These are phyloP conservation scores for Candida yuanshanica DNA, from an alignment of 805 yeast species.

Conservation along the genomic window DNA sequence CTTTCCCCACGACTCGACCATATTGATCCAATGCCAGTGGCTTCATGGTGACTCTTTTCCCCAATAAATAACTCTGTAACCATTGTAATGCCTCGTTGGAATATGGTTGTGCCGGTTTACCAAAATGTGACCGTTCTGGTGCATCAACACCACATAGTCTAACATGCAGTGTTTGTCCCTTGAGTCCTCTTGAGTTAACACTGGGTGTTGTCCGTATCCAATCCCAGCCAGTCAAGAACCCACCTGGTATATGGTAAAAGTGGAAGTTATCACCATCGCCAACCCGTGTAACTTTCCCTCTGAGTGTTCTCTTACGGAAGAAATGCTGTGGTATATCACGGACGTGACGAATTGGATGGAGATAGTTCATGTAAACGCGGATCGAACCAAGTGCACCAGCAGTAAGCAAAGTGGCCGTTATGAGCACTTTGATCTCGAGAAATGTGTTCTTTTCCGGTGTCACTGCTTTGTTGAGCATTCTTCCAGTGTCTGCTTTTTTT, in stretches of 20 bases:
- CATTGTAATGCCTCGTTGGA: conserved; percentile 80
- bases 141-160: conserved; percentile 94
- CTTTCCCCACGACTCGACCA: conserved; percentile 75
- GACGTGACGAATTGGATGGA: conserved; percentile 47
- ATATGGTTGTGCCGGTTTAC: conserved; percentile 85
- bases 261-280: conserved; percentile 97
- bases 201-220: conserved; percentile 72
- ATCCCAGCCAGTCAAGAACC: conserved; percentile 85
- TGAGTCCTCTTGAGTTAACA: conserved; percentile 37
- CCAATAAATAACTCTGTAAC: conserved; percentile 62
- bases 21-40: conserved; percentile 87
- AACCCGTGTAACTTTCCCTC: conserved; percentile 80
- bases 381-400: conserved; percentile 38
- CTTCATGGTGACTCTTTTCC: conserved; percentile 63
- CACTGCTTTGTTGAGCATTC: too few species aligned
- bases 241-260: conserved; percentile 92
- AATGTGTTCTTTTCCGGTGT: not conserved
- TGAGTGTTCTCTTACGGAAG: conserved; percentile 40
- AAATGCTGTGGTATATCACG: conserved; percentile 42
- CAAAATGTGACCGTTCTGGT: conserved; percentile 93
- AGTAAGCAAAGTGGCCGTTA: conserved; percentile 29
- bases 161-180: conserved; percentile 68
- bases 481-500: too few species aligned
- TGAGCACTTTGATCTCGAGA: conserved; percentile 19
- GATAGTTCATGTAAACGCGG: conserved; percentile 36